A percentile compares a stretch with the other conserved stretches of the same genome.
Evolutionary conservation across 306 rosid genomes (phyloP).

Genomic region (Vicia sativa): DNA sequence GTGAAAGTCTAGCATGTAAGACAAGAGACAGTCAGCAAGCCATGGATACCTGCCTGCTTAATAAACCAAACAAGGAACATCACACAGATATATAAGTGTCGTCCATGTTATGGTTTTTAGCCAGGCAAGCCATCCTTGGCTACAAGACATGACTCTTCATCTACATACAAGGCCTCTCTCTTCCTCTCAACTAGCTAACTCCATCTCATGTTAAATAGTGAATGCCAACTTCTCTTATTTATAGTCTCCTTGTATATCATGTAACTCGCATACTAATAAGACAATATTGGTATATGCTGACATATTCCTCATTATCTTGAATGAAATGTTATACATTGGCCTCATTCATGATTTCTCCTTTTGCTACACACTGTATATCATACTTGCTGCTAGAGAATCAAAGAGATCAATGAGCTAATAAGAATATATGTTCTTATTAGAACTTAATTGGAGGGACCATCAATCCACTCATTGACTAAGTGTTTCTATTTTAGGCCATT

Average conservation of each 20-base stretch:
- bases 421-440: conserved; percentile 50
- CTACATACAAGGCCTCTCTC: conserved; percentile 64
- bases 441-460: conserved; percentile 31
- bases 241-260: conserved; percentile 41
- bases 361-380: conserved; percentile 24
- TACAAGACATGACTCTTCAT: conserved; percentile 58
- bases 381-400: background rate
- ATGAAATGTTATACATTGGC: background rate
- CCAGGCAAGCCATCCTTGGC: conserved; percentile 86
- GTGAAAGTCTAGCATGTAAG: conserved; percentile 64
- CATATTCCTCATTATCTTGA: conserved; percentile 31
- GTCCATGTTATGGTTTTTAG: background rate
- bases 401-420: conserved; percentile 7
- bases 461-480: conserved; percentile 19
- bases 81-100: background rate
- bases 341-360: background rate
- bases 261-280: background rate
- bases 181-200: conserved; percentile 27
- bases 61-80: conserved; percentile 35
- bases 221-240: conserved; percentile 35
- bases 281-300: conserved; percentile 28
- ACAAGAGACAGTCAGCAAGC: conserved; percentile 67
- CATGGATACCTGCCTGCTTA: conserved; percentile 51
- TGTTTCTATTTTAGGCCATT: conserved; percentile 21
- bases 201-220: conserved; percentile 22